A percentile compares a stretch with the other conserved stretches of the same genome.
phyloP scores from a whole-genome alignment of 768 basidiomycete species.

The Symmetrospora coprosmae region DNA sequence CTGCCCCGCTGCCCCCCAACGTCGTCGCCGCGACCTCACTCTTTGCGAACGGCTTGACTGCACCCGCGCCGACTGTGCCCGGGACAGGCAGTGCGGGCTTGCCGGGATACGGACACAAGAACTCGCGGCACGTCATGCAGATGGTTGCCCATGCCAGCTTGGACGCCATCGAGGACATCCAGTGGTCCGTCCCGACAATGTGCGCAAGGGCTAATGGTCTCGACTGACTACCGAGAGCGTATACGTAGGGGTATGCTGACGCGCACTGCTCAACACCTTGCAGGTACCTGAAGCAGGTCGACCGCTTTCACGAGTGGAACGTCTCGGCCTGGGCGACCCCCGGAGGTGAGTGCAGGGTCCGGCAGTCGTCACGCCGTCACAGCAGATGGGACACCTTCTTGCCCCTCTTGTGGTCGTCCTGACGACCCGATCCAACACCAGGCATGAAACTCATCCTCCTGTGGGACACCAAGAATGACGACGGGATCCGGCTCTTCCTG shows the following conservation, averaged over 20 bases:
- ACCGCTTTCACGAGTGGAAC: conserved; percentile 98
- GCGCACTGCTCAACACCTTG: too few relatives aligned
- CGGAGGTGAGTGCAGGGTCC: conserved; percentile 52
- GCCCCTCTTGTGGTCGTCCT: neutral
- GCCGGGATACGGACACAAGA: conserved; percentile 29
- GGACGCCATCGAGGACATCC: conserved; percentile 85
- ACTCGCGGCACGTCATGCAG: conserved; percentile 65
- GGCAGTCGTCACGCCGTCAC: too few relatives aligned
- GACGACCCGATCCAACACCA: conserved; percentile 36
- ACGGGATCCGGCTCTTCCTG: conserved; percentile 84
- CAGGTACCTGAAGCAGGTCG: conserved; percentile 89
- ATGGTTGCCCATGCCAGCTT: conserved; percentile 97
- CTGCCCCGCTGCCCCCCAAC: conserved; percentile 27
- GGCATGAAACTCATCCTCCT: conserved; percentile 90
- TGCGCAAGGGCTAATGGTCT: conserved; percentile 16
- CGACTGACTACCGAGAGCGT: neutral
- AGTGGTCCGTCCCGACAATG: conserved; percentile 53
- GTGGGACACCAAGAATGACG: conserved; percentile 93
- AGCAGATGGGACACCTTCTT: too few relatives aligned
- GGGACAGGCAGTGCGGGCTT: conserved; percentile 14
- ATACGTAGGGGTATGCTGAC: too few relatives aligned
- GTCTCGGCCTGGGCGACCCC: conserved; percentile 92
- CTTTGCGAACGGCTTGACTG: conserved; percentile 20
- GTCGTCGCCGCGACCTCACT: conserved; percentile 23
- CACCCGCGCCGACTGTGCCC: neutral